Conservation (phyloP, 1,139 yeast genomes). For the Saccharomyces hybrid region DNA sequence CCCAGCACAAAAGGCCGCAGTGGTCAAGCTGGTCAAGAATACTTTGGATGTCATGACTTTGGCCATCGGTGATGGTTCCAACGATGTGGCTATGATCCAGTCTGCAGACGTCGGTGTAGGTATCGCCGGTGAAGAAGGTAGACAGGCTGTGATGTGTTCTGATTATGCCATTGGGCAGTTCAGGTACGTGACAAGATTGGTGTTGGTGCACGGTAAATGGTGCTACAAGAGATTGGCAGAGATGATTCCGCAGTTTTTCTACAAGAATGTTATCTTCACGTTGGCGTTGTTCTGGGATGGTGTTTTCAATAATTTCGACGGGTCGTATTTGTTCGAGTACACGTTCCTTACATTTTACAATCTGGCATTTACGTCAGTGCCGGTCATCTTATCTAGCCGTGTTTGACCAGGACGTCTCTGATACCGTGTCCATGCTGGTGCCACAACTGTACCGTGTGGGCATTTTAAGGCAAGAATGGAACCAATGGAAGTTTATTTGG, state of each 20-base stretch:
- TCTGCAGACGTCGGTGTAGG: slow-evolving; percentile 98
- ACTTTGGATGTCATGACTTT: slow-evolving; percentile 80
- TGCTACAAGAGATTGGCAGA: slow-evolving; percentile 85
- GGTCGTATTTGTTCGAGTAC: slow-evolving; percentile 84
- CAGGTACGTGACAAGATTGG: slow-evolving; percentile 66
- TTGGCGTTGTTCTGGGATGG: slow-evolving; percentile 92
- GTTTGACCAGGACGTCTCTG: slow-evolving; percentile 87
- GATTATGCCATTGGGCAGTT: slow-evolving; percentile 97
- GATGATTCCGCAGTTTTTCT: slow-evolving; percentile 91
- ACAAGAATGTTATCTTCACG: slow-evolving; percentile 84
- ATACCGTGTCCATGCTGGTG: slow-evolving; percentile 68
- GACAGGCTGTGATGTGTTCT: slow-evolving; percentile 96
- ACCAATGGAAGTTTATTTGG: slow-evolving; percentile 64
- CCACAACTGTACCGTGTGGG: slow-evolving; percentile 88
- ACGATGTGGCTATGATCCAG: slow-evolving; percentile 98
- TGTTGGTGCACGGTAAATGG: slow-evolving; percentile 94
- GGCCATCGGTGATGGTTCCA: slow-evolving; percentile 97
- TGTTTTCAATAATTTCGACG: slow-evolving; percentile 75
- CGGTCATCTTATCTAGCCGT: slow-evolving; percentile 86
- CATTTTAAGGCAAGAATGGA: slow-evolving; percentile 76
- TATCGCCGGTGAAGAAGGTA: slow-evolving; percentile 96
- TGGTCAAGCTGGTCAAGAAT: slow-evolving; percentile 76
- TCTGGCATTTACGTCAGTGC: slow-evolving; percentile 90
- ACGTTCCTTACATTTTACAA: slow-evolving; percentile 90
- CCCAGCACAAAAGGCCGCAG: slow-evolving; percentile 95